phyloP scores from a whole-genome alignment of 2,329 filamentous ascomycete genomes.

The Balansia obtecta region DNA sequence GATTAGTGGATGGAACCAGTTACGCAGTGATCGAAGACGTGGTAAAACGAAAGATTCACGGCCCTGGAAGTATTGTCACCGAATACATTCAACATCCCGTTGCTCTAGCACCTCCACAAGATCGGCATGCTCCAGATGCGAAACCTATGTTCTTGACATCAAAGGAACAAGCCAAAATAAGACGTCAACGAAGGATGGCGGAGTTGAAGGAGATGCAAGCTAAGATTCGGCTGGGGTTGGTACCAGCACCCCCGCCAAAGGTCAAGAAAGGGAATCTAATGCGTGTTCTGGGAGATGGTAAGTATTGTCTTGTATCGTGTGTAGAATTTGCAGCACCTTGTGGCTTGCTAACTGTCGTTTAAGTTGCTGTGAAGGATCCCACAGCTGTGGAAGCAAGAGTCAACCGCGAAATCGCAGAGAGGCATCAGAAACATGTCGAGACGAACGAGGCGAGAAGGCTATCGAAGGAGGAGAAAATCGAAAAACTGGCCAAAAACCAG shows the following conservation, averaged over 20 bases:
- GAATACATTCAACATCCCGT: conserved; percentile 89
- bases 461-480: conserved; percentile 73
- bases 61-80: conserved; percentile 77
- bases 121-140: conserved; percentile 62
- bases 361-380: conserved; percentile 72
- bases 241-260: conserved; percentile 84
- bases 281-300: conserved; percentile 75
- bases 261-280: conserved; percentile 97
- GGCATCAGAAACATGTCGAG: conserved; percentile 63
- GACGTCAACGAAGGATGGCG: conserved; percentile 79
- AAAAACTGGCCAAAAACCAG: conserved; percentile 74
- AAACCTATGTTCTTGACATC: conserved; percentile 89
- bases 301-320: conserved; percentile 25
- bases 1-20: conserved; percentile 58
- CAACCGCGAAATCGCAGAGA: conserved; percentile 82
- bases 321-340: not conserved
- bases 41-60: conserved; percentile 57
- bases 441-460: conserved; percentile 78
- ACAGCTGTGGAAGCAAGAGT: conserved; percentile 94
- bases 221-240: conserved; percentile 83
- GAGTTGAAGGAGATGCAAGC: conserved; percentile 93
- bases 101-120: conserved; percentile 79
- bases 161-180: conserved; percentile 83
- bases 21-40: conserved; percentile 61
- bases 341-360: not conserved